Evolutionary conservation across 805 yeast species (phyloP).

Genomic region (Candida sithepensis): DNA sequence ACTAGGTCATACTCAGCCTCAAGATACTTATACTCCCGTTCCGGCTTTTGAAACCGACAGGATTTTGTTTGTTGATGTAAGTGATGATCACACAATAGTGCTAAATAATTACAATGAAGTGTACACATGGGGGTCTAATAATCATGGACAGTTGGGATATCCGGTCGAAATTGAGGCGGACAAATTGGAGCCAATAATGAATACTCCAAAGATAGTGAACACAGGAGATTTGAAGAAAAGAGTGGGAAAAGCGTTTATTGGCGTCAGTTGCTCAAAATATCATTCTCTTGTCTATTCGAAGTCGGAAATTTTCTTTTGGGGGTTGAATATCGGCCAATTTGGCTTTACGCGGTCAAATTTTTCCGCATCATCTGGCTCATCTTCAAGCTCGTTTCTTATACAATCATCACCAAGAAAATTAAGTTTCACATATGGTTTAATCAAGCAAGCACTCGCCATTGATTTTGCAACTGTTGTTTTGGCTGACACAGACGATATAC

Average conservation of each 20-base stretch:
- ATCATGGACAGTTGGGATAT: constrained; percentile 64
- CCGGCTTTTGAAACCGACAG: constrained; percentile 33
- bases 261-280: constrained; percentile 59
- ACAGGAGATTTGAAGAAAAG: constrained; percentile 41
- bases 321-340: constrained; percentile 79
- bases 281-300: constrained; percentile 63
- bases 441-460: constrained; percentile 57
- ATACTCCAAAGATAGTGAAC: constrained; percentile 37
- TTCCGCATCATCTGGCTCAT: constrained; percentile 8
- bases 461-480: constrained; percentile 70
- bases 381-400: constrained; percentile 13
- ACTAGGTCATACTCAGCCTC: constrained; percentile 38
- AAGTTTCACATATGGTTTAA: constrained; percentile 42
- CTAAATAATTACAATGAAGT: constrained; percentile 50
- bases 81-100: constrained; percentile 67
- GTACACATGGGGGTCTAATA: constrained; percentile 78
- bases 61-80: constrained; percentile 40
- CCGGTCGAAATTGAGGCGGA: constrained; percentile 25
- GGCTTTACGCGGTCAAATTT: constrained; percentile 39
- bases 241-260: constrained; percentile 27
- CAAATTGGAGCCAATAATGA: constrained; percentile 27
- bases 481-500: constrained; percentile 55
- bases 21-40: constrained; percentile 43
- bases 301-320: constrained; percentile 62
- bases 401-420: constrained; percentile 23